These are phyloP conservation scores for Clausena lansium DNA, from an alignment of 345 rosid genomes.

Conservation along the genomic window DNA sequence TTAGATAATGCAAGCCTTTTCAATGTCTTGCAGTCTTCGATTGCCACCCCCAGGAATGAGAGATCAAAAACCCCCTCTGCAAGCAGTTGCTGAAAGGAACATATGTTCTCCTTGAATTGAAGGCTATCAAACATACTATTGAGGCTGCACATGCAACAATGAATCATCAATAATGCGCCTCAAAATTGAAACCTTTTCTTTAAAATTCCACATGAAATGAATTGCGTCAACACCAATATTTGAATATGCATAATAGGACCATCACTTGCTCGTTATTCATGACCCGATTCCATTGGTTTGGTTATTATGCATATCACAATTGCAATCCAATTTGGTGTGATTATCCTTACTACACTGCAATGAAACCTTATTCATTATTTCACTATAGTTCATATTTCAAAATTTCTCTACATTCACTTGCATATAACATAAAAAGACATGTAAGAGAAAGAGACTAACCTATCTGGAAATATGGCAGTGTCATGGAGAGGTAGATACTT, in stretches of 20 bases:
- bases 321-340: neutral
- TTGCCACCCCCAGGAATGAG: conserved; percentile 47
- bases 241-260: neutral
- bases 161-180: conserved; percentile 17
- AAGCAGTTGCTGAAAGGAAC: conserved; percentile 67
- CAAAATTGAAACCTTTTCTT: conserved; percentile 3
- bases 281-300: neutral
- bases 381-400: neutral
- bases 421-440: neutral
- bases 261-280: neutral
- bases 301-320: neutral
- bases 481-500: conserved; percentile 71
- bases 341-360: neutral
- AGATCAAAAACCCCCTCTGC: conserved; percentile 79
- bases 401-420: neutral
- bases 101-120: conserved; percentile 79
- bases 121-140: conserved; percentile 71
- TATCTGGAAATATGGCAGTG: conserved; percentile 51
- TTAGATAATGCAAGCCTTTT: conserved; percentile 59
- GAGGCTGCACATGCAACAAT: conserved; percentile 54
- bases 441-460: conserved; percentile 37
- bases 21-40: conserved; percentile 58
- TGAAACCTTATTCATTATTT: neutral
- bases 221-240: neutral
- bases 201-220: neutral